A percentile compares a stretch with the other conserved stretches of the same genome.
phyloP scores from a whole-genome alignment of 257 asterid species.

The Hygrophila difformis region DNA sequence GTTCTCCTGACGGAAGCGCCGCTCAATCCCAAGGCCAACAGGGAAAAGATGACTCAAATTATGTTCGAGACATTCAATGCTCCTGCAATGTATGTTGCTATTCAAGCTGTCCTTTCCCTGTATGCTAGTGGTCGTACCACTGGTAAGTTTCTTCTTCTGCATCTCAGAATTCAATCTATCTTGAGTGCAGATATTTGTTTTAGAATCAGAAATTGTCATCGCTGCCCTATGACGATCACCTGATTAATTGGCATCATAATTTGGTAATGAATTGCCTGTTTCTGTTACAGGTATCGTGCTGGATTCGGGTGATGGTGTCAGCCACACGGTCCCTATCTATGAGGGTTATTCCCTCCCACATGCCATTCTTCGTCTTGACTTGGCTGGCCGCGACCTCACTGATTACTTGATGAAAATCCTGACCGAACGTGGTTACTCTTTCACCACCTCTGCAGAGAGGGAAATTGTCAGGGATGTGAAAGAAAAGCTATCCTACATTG shows the following conservation, averaged over 20 bases:
- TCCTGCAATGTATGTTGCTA: conserved; percentile 95
- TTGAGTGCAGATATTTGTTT: no score
- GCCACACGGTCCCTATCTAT: conserved; percentile 48
- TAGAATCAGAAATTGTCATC: background rate
- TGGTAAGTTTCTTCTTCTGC: conserved; percentile 46
- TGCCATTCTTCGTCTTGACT: conserved; percentile 46
- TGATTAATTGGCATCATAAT: background rate
- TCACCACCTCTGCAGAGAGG: conserved; percentile 50
- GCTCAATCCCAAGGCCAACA: conserved; percentile 88
- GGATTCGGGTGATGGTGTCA: conserved; percentile 53
- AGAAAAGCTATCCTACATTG: conserved; percentile 38
- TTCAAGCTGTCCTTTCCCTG: conserved; percentile 88
- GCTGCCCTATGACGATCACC: background rate
- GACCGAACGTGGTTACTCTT: conserved; percentile 48
- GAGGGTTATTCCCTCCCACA: conserved; percentile 52
- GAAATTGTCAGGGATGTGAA: conserved; percentile 49
- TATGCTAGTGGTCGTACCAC: conserved; percentile 97
- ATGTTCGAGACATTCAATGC: conserved; percentile 94
- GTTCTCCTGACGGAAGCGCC: conserved; percentile 87
- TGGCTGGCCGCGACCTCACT: conserved; percentile 50
- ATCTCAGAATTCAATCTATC: background rate
- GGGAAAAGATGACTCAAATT: conserved; percentile 93
- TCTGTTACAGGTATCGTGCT: conserved; percentile 43
- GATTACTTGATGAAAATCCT: conserved; percentile 43
- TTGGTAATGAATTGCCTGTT: conserved; percentile 9